Conservation (phyloP, 2,329 filamentous ascomycete genomes). For the Apiospora koreana region DNA sequence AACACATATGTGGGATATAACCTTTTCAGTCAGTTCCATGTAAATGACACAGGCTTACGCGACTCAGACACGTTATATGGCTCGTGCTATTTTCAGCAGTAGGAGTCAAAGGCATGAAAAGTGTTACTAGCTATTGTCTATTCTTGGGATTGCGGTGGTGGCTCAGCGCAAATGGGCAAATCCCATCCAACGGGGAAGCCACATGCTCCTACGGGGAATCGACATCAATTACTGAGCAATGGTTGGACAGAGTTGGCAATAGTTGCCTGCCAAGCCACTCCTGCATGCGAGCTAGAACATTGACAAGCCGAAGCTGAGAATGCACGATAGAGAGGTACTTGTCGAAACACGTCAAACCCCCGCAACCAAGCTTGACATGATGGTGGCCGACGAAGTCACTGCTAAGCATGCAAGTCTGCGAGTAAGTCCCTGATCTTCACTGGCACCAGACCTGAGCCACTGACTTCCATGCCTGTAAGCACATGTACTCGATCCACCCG, state of each 20-base stretch:
- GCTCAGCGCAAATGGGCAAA: background rate
- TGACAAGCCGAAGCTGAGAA: background rate
- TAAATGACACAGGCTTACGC: background rate
- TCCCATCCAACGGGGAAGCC: background rate
- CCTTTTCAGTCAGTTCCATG: background rate
- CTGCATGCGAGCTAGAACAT: background rate
- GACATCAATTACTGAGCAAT: background rate
- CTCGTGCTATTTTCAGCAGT: background rate
- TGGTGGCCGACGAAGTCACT: background rate
- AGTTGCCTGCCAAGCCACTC: background rate
- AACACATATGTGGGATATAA: background rate
- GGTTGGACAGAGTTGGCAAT: background rate
- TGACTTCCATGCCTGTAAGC: no score
- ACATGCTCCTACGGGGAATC: background rate
- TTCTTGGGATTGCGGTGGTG: background rate
- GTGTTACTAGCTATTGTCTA: background rate
- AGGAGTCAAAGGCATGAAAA: background rate
- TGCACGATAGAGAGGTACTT: slow-evolving; percentile 6
- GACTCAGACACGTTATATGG: background rate
- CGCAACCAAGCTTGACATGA: background rate
- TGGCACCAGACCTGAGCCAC: slow-evolving; percentile 4
- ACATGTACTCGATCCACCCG: background rate
- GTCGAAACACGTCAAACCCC: background rate
- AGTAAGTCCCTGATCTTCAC: background rate
- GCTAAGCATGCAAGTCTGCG: background rate